Percentiles rank a stretch among this genome's conserved stretches.
Conservation (phyloP, 345 rosid genomes). For the Moringa oleifera region DNA sequence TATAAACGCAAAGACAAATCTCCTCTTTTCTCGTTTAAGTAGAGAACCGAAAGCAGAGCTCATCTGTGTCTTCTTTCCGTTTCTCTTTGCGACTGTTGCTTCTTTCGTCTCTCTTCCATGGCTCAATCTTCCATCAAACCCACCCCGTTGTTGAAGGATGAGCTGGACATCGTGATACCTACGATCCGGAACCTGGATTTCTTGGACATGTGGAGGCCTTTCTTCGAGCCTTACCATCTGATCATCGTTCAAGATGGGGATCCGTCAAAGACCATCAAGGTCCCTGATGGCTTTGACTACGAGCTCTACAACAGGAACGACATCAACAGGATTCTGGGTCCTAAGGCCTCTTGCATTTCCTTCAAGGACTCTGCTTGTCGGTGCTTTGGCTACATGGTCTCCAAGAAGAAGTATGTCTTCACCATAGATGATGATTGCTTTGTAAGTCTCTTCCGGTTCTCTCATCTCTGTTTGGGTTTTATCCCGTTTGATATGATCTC, state of each 20-base stretch:
- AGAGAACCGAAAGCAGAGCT: neutral
- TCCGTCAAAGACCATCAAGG: constrained; percentile 44
- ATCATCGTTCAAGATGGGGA: constrained; percentile 53
- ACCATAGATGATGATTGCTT: constrained; percentile 61
- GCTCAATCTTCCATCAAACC: constrained; percentile 27
- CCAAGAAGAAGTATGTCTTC: constrained; percentile 36
- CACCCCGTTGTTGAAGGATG: constrained; percentile 40
- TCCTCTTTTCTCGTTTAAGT: neutral
- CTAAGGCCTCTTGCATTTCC: constrained; percentile 53
- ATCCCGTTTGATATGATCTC: neutral
- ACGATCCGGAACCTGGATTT: constrained; percentile 45
- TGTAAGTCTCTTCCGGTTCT: constrained; percentile 19
- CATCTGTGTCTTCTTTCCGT: too few species aligned
- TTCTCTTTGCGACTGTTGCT: neutral
- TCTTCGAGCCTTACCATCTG: constrained; percentile 48
- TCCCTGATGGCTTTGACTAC: constrained; percentile 49
- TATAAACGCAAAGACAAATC: neutral
- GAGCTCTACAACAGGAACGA: constrained; percentile 51
- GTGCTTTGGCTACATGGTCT: constrained; percentile 48
- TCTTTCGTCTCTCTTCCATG: constrained; percentile 3
- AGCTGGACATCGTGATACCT: constrained; percentile 49
- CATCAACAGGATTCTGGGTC: constrained; percentile 47
- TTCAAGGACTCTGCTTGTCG: constrained; percentile 52
- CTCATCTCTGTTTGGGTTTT: neutral
- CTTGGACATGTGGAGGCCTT: constrained; percentile 52